Evolutionary conservation across 306 rosid genomes (phyloP).

Genomic region (Citrullus colocynthis): DNA sequence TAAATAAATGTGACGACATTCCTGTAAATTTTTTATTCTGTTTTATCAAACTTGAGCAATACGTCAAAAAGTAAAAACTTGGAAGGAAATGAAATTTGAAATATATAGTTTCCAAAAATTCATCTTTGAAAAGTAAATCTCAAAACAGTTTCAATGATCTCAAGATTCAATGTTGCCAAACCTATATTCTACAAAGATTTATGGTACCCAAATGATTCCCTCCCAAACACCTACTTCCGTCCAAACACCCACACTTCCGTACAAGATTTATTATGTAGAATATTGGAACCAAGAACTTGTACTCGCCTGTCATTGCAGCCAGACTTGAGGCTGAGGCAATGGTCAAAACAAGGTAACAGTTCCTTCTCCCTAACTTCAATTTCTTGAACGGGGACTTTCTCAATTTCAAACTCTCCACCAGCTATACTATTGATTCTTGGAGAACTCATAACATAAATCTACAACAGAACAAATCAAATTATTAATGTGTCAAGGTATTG

Average conservation of each 20-base stretch:
- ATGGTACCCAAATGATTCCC: background rate
- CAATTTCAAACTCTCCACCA: conserved; percentile 70
- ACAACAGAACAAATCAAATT: conserved; percentile 8
- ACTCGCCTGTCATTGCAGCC: conserved; percentile 65
- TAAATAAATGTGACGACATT: too few relatives aligned
- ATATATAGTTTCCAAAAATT: background rate
- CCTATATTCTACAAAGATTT: background rate
- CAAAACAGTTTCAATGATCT: background rate
- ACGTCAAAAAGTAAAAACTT: background rate
- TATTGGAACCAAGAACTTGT: background rate
- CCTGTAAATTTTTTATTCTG: background rate
- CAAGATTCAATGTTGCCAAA: background rate
- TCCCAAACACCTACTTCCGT: background rate
- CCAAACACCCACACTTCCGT: background rate
- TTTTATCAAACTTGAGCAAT: background rate
- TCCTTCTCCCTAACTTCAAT: conserved; percentile 65
- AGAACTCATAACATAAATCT: conserved; percentile 49
- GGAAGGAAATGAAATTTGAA: background rate
- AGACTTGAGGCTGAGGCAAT: conserved; percentile 53
- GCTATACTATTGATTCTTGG: conserved; percentile 19
- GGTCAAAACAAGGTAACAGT: conserved; percentile 66
- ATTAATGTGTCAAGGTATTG: background rate
- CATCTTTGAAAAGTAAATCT: background rate
- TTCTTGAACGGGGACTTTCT: conserved; percentile 52
- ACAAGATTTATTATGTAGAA: background rate